Evolutionary conservation across 2,329 filamentous ascomycete species (phyloP).

Genomic region (Pestalotiopsis sp.): DNA sequence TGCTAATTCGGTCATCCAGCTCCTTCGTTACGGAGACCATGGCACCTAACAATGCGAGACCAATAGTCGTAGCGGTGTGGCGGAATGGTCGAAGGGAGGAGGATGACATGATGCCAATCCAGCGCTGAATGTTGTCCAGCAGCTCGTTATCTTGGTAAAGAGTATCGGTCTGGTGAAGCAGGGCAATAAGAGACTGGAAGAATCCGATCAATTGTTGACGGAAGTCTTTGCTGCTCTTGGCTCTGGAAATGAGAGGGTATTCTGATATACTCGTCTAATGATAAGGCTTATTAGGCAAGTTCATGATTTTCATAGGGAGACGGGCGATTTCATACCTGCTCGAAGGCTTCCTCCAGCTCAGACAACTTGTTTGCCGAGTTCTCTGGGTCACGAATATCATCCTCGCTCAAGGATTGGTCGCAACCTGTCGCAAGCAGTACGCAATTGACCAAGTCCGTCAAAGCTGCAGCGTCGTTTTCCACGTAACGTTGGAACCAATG

Average conservation of each 20-base stretch:
- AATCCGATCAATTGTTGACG: constrained; percentile 78
- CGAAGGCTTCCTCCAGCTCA: constrained; percentile 87
- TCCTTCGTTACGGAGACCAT: constrained; percentile 74
- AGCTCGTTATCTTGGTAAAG: constrained; percentile 78
- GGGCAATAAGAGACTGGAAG: constrained; percentile 74
- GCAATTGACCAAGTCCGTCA: constrained; percentile 68
- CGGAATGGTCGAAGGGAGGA: constrained; percentile 86
- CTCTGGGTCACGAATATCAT: constrained; percentile 89
- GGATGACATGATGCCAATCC: constrained; percentile 90
- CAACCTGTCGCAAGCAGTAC: constrained; percentile 77
- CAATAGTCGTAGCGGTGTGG: constrained; percentile 88
- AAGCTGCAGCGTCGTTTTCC: constrained; percentile 53
- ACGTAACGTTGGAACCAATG: constrained; percentile 64
- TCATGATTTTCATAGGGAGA: not conserved
- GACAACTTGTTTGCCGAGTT: constrained; percentile 77
- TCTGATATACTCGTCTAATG: constrained; percentile 72
- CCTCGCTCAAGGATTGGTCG: constrained; percentile 73
- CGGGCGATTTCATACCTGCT: constrained; percentile 61
- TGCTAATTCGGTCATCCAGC: constrained; percentile 73
- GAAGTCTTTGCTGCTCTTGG: constrained; percentile 77
- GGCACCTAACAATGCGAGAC: constrained; percentile 76
- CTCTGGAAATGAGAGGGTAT: constrained; percentile 86
- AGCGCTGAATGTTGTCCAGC: constrained; percentile 86
- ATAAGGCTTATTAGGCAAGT: not conserved
- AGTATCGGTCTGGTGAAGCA: constrained; percentile 79